phyloP scores from a whole-genome alignment of 495 filamentous ascomycete species.

The Podospora sp. region DNA sequence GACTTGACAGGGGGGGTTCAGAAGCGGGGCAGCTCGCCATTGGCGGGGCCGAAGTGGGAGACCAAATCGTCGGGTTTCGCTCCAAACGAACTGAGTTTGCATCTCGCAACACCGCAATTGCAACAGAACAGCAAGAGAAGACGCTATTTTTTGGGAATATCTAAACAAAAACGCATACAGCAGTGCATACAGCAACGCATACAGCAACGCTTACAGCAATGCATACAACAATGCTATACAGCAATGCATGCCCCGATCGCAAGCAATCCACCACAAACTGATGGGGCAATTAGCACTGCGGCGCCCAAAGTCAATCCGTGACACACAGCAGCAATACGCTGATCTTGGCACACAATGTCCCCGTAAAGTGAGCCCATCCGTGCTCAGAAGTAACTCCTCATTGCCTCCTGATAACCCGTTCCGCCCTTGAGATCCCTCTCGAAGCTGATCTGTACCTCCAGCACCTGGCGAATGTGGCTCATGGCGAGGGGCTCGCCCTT shows the following conservation, averaged over 20 bases:
- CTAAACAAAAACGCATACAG: background rate
- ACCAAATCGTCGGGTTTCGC: background rate
- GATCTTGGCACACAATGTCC: too few relatives aligned
- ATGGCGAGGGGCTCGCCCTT: slow-evolving; percentile 70
- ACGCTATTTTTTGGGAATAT: background rate
- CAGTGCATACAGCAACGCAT: background rate
- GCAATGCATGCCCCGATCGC: too few relatives aligned
- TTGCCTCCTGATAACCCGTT: slow-evolving; percentile 64
- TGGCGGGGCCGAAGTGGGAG: background rate
- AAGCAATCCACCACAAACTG: background rate
- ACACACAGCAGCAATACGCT: too few relatives aligned
- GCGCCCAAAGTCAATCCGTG: too few relatives aligned
- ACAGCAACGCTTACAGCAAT: slow-evolving; percentile 1
- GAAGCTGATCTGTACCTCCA: slow-evolving; percentile 81
- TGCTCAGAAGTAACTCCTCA: slow-evolving; percentile 54
- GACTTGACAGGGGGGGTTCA: slow-evolving; percentile 8
- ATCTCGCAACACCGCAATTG: background rate
- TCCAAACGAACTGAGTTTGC: background rate
- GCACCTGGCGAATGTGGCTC: slow-evolving; percentile 79
- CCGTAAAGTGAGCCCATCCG: too few relatives aligned
- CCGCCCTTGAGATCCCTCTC: slow-evolving; percentile 74
- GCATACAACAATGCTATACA: too few relatives aligned
- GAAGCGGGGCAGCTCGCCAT: background rate
- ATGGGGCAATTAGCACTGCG: too few relatives aligned
- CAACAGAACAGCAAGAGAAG: background rate